These are phyloP conservation scores for Sclerotinia borealis DNA, from an alignment of 2,329 filamentous ascomycete genomes.

Conservation along the genomic window DNA sequence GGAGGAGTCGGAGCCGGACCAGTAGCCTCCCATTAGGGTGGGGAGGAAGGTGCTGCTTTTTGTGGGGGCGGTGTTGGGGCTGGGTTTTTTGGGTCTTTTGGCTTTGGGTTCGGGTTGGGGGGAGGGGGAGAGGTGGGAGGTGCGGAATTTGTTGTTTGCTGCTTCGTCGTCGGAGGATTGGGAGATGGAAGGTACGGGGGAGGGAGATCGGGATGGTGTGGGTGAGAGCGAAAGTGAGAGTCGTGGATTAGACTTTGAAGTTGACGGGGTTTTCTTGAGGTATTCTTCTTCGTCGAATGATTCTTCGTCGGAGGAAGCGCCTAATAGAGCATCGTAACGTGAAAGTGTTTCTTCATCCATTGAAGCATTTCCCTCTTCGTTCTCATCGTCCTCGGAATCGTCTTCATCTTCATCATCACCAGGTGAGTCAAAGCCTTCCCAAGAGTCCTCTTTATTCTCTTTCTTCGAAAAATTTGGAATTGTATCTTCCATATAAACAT, in stretches of 20 bases:
- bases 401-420: conserved; percentile 15
- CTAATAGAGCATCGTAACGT: conserved; percentile 28
- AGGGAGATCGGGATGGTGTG: conserved; percentile 18
- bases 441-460: conserved; percentile 12
- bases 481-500: conserved; percentile 10
- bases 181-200: conserved; percentile 1
- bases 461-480: neutral
- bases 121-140: conserved; percentile 11
- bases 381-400: conserved; percentile 9
- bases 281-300: conserved; percentile 26
- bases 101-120: conserved; percentile 16
- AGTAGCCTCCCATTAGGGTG: conserved; percentile 71
- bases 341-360: conserved; percentile 27
- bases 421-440: conserved; percentile 21
- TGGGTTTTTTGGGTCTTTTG: conserved; percentile 18
- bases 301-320: conserved; percentile 31
- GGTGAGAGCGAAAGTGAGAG: conserved; percentile 23
- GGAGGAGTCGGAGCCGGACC: conserved; percentile 64
- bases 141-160: conserved; percentile 6
- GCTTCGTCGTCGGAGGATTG: conserved; percentile 8
- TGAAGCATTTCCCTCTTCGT: conserved; percentile 20
- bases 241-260: conserved; percentile 10
- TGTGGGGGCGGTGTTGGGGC: conserved; percentile 9
- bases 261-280: conserved; percentile 12
- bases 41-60: conserved; percentile 59